Evolutionary conservation across 1,139 yeast genomes (phyloP), one percentile per base, ranked within the genome.

Genomic region (Spencermartinsiella ligniputridi): DNA sequence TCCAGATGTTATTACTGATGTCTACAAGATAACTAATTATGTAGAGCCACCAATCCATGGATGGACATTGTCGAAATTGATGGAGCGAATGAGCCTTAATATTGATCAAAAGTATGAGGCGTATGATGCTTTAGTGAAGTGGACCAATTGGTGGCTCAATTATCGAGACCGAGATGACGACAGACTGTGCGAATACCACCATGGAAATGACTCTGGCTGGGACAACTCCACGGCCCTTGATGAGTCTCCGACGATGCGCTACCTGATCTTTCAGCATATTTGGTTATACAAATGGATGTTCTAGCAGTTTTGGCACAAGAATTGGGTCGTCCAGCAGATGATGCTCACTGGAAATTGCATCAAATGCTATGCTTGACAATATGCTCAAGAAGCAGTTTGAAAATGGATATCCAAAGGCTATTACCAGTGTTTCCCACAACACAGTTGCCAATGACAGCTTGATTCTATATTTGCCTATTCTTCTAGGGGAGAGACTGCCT

Each of bases 11-110:
- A 35, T 35, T 11, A 35, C 12, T 18, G 37, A 35, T 35, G 37
- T 35, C 25, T 35, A 18, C 16, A 35, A 35, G 16, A 18, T 35
- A n/a, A 13, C 37, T n/a, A 18, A 15, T 19, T 35, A 17, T 20
- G 37, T 35, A 20, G 18, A 35, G 24, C 37, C 37, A 24, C 37
- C 37, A 35, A 35, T 35, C 18, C 37, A 35, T 19, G 37, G 37
- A 11, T 35, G 37, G 37, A 18, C 37, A 11, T 20, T 35, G 24
- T 35, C 37, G 12, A 35, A 35, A 15, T n/a, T 35, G 24, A 35
- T 35, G 37, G 15, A 35, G 37, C 37, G 24, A n/a, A 35, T 35
- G 37, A 35, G 20, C 15, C 37, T 35, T 3, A 35, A n/a, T 15
- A 11, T 35, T n/a, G 24, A 35, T 13, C 37, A 35, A 16, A 35